Conservation (phyloP, 495 filamentous ascomycete species). For the Penicillium coprophilum region DNA sequence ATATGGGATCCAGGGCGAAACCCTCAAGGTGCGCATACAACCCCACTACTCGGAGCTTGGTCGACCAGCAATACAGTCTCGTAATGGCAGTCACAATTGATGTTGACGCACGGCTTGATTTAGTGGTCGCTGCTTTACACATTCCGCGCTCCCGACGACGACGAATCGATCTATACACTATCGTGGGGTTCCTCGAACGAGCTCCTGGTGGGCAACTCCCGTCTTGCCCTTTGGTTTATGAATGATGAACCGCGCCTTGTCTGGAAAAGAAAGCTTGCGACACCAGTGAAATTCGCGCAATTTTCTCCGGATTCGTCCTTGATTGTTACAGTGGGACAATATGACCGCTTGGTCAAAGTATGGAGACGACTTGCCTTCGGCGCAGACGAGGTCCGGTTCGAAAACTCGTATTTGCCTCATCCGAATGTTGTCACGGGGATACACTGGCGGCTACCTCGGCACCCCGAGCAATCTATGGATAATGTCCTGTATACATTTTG, state of each 20-base stretch:
- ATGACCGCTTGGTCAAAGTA: slow-evolving; percentile 86
- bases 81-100: neutral
- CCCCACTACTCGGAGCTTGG: slow-evolving; percentile 3
- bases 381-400: slow-evolving; percentile 78
- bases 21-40: slow-evolving; percentile 44
- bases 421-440: slow-evolving; percentile 74
- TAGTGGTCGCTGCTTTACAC: slow-evolving; percentile 57
- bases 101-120: slow-evolving; percentile 15
- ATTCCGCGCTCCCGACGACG: slow-evolving; percentile 41
- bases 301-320: slow-evolving; percentile 85
- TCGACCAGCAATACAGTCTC: neutral
- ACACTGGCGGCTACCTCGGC: slow-evolving; percentile 77
- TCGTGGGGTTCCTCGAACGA: slow-evolving; percentile 87
- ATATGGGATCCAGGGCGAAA: slow-evolving; percentile 66
- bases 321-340: slow-evolving; percentile 75
- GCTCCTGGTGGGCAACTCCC: slow-evolving; percentile 71
- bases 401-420: slow-evolving; percentile 86
- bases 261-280: slow-evolving; percentile 75
- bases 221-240: slow-evolving; percentile 69
- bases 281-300: slow-evolving; percentile 68
- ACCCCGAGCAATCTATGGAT: slow-evolving; percentile 75
- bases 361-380: slow-evolving; percentile 90
- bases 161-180: slow-evolving; percentile 57
- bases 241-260: slow-evolving; percentile 49
- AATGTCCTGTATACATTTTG: slow-evolving; percentile 94